Conservation (phyloP, 2,329 filamentous ascomycete genomes). For the Paecilomyces formosus region DNA sequence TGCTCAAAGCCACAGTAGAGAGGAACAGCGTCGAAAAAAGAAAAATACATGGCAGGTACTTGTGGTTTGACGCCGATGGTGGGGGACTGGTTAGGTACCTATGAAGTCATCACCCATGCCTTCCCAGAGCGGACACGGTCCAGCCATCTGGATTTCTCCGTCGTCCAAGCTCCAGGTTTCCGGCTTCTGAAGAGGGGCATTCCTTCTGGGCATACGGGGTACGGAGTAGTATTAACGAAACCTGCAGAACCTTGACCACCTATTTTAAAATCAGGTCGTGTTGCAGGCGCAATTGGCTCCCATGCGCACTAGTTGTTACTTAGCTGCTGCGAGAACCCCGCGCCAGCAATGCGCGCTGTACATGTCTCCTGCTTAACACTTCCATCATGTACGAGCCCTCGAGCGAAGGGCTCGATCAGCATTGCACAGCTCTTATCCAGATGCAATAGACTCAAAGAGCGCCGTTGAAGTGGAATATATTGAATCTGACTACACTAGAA, state of each 20-base stretch:
- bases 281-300: not conserved
- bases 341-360: not conserved
- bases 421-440: no score
- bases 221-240: not conserved
- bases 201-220: not conserved
- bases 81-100: not conserved
- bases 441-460: not conserved
- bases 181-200: no score
- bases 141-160: no score
- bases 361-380: not conserved
- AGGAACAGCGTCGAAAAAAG: no score
- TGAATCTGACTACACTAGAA: not conserved
- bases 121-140: no score
- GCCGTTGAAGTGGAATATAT: not conserved
- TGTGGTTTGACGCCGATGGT: not conserved
- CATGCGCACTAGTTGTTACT: not conserved
- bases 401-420: not conserved
- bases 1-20: not conserved
- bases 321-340: not conserved
- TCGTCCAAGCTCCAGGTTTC: no score
- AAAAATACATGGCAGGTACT: not conserved
- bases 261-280: not conserved
- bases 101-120: not conserved
- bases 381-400: not conserved
- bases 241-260: not conserved